A percentile compares a stretch with the other conserved stretches of the same genome.
Conservation (phyloP, 345 rosid species). For the Dipteronia dyeriana region DNA sequence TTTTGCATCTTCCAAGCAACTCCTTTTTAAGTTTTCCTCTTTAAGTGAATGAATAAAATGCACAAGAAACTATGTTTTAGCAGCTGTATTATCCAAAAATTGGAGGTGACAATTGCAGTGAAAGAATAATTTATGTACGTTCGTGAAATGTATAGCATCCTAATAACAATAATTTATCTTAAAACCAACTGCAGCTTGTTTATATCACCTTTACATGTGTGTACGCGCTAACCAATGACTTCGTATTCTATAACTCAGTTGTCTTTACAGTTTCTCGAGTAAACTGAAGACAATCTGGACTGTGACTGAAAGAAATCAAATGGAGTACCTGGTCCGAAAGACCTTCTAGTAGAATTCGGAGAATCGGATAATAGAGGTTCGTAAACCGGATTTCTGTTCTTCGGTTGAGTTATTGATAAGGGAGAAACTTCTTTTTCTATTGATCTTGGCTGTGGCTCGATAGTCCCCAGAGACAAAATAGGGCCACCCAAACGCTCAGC, state of each 20-base stretch:
- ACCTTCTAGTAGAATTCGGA: conserved; percentile 68
- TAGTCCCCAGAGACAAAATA: conserved; percentile 76
- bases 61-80: neutral
- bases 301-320: conserved; percentile 86
- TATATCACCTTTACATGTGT: conserved; percentile 14
- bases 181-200: neutral
- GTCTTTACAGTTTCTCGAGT: conserved; percentile 89
- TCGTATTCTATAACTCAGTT: conserved; percentile 39
- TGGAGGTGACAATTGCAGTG: neutral
- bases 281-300: conserved; percentile 60
- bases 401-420: conserved; percentile 63
- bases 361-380: conserved; percentile 91
- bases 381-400: conserved; percentile 69
- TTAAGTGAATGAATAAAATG: too few relatives aligned
- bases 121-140: conserved; percentile 5
- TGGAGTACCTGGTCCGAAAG: conserved; percentile 74
- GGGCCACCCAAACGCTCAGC: conserved; percentile 95
- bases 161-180: neutral
- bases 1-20: too few relatives aligned
- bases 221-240: neutral
- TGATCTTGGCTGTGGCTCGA: conserved; percentile 67
- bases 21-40: too few relatives aligned
- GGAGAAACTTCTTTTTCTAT: conserved; percentile 70
- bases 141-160: conserved; percentile 4
- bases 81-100: neutral